Evolutionary conservation across 768 basidiomycete species (phyloP).

Genomic region (Lactifluus subvellereus): DNA sequence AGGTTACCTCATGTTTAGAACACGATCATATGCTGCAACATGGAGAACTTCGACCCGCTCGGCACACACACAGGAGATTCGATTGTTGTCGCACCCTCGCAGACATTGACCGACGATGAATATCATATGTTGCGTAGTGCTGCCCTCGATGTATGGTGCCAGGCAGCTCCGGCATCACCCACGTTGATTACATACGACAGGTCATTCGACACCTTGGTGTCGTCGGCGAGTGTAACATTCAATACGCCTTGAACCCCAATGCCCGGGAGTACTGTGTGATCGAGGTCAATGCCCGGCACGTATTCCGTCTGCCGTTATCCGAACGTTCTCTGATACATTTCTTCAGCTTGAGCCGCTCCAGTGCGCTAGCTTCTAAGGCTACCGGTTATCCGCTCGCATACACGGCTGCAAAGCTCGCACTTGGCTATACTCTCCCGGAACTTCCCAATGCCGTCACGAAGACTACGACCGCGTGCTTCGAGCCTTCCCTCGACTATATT

Average conservation of each 20-base stretch:
- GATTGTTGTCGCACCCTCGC: conserved; percentile 97
- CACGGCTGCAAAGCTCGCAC: conserved; percentile 97
- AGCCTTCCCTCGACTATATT: conserved; percentile 97
- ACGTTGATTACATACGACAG: conserved; percentile 5
- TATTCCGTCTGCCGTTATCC: background rate
- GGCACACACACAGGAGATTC: conserved; percentile 99
- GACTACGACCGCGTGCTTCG: conserved; percentile 98
- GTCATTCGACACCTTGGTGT: conserved; percentile 80
- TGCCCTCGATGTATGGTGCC: conserved; percentile 75
- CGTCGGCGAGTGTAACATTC: conserved; percentile 94
- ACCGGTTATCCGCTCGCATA: conserved; percentile 99
- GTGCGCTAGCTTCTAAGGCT: conserved; percentile 96
- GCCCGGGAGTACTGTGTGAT: conserved; percentile 96
- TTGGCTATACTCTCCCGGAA: conserved; percentile 95
- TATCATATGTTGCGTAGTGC: conserved; percentile 99
- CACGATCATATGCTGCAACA: conserved; percentile 99
- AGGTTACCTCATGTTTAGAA: conserved; percentile 47
- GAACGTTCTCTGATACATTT: background rate
- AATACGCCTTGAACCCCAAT: conserved; percentile 93
- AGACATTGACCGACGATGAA: conserved; percentile 94
- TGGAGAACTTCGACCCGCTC: conserved; percentile 99
- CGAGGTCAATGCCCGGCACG: conserved; percentile 90
- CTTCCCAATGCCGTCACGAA: conserved; percentile 99
- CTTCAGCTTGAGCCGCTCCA: conserved; percentile 63
- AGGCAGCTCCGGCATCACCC: background rate